Evolutionary conservation across 495 filamentous ascomycete species (phyloP).

Genomic region (Penicillium coprophilum): DNA sequence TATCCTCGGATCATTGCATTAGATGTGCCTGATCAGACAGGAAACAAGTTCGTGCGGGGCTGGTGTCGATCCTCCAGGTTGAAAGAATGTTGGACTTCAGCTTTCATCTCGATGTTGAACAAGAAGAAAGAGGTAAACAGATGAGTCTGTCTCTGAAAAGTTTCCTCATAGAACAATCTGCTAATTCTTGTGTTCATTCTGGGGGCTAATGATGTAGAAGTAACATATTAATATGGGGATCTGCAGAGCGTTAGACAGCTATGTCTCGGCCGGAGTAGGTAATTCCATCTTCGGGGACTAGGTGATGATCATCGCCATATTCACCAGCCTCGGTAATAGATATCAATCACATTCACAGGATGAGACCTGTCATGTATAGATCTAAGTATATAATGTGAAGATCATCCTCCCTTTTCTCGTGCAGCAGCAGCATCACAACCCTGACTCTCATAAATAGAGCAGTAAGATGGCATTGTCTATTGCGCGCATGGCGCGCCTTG

Average conservation of each 20-base stretch:
- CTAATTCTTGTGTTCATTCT: neutral
- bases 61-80: neutral
- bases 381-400: neutral
- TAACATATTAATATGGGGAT: neutral
- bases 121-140: neutral
- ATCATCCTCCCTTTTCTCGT: neutral
- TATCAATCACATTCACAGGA: conserved; percentile 9
- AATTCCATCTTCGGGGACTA: neutral
- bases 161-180: too few species aligned
- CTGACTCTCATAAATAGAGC: neutral
- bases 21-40: too few species aligned
- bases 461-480: conserved; percentile 8
- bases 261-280: neutral
- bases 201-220: neutral
- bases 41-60: neutral
- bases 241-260: neutral
- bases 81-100: neutral
- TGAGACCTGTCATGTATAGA: neutral
- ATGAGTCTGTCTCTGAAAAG: neutral
- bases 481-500: conserved; percentile 16
- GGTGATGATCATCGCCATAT: conserved; percentile 1
- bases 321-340: conserved; percentile 7
- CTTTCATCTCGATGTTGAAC: neutral
- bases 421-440: neutral
- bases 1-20: neutral